phyloP scores from a whole-genome alignment of 2,329 filamentous ascomycete species.

The Fusarium ramigenum region DNA sequence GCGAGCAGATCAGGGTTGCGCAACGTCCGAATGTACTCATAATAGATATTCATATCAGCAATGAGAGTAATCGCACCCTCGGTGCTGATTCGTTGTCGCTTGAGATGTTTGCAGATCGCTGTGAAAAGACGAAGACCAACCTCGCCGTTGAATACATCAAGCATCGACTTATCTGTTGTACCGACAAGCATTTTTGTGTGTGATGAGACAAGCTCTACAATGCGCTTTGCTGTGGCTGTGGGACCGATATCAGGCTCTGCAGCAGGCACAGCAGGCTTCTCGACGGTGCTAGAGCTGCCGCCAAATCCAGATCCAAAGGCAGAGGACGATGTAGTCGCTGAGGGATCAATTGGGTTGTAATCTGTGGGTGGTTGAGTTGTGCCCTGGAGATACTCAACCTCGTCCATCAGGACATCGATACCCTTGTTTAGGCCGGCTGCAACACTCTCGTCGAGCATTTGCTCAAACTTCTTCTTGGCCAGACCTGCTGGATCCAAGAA shows the following conservation, averaged over 20 bases:
- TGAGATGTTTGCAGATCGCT: slow-evolving; percentile 95
- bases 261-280: slow-evolving; percentile 45
- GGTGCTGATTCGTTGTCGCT: slow-evolving; percentile 91
- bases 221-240: slow-evolving; percentile 78
- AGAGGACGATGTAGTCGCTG: slow-evolving; percentile 26
- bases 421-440: slow-evolving; percentile 96
- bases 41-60: slow-evolving; percentile 95
- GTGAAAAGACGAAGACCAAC: slow-evolving; percentile 93
- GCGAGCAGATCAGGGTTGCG: slow-evolving; percentile 84
- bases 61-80: slow-evolving; percentile 92
- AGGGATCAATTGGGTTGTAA: slow-evolving; percentile 76
- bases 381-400: slow-evolving; percentile 94
- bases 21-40: slow-evolving; percentile 82
- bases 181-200: slow-evolving; percentile 94
- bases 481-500: slow-evolving; percentile 92
- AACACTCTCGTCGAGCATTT: slow-evolving; percentile 97
- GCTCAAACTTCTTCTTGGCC: slow-evolving; percentile 98
- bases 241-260: slow-evolving; percentile 66
- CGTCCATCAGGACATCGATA: slow-evolving; percentile 97
- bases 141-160: slow-evolving; percentile 98
- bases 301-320: slow-evolving; percentile 26
- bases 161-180: slow-evolving; percentile 96
- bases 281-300: slow-evolving; percentile 28
- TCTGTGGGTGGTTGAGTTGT: slow-evolving; percentile 88
- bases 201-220: slow-evolving; percentile 85